Percentiles rank a stretch among this genome's conserved stretches.
These are phyloP conservation scores for Poterioochromonas sp. DNA, from an alignment of 352 stramenopile genomes.

Conservation along the genomic window DNA sequence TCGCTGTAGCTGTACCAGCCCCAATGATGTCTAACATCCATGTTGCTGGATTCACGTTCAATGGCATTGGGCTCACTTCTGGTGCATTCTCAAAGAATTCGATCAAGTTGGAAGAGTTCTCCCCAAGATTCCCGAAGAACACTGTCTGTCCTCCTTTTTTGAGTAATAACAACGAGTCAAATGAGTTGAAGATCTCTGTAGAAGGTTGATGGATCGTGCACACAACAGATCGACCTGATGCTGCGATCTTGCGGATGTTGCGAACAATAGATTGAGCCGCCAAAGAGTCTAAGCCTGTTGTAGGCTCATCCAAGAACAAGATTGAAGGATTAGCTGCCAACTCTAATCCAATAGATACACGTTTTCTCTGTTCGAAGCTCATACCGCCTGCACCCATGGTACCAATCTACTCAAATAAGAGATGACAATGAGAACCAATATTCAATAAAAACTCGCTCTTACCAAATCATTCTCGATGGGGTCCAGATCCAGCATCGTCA, in stretches of 20 bases:
- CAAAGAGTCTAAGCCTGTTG: constrained; percentile 63
- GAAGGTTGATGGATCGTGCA: constrained; percentile 67
- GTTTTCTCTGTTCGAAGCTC: constrained; percentile 78
- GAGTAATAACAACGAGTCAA: constrained; percentile 73
- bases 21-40: constrained; percentile 39
- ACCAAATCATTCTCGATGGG: constrained; percentile 41
- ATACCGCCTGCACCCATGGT: constrained; percentile 54
- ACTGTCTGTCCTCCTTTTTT: constrained; percentile 67
- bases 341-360: constrained; percentile 80
- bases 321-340: constrained; percentile 79
- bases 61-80: constrained; percentile 55
- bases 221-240: constrained; percentile 69
- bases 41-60: constrained; percentile 67
- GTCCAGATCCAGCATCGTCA: constrained; percentile 50
- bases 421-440: not conserved
- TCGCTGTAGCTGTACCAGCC: constrained; percentile 43
- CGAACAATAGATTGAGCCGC: constrained; percentile 69
- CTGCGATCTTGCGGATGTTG: constrained; percentile 65
- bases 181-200: constrained; percentile 73
- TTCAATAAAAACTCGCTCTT: constrained; percentile 41
- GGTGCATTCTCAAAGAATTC: constrained; percentile 71
- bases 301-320: constrained; percentile 84
- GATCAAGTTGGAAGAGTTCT: constrained; percentile 65
- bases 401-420: constrained; percentile 46
- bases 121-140: constrained; percentile 74